phyloP scores from a whole-genome alignment of 495 filamentous ascomycete genomes.

The Neurospora sp. region DNA sequence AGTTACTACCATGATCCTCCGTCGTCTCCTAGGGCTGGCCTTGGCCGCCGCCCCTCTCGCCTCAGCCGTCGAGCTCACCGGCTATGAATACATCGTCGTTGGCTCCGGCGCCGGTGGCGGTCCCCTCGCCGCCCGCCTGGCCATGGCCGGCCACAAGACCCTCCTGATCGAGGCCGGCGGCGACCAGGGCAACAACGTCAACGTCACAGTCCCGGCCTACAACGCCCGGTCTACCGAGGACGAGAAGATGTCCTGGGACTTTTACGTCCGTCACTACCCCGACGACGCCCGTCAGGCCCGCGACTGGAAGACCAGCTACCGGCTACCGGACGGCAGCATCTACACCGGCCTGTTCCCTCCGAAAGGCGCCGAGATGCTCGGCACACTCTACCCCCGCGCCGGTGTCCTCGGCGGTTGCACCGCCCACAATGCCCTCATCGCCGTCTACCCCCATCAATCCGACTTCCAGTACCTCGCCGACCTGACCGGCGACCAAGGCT shows the following conservation, averaged over 20 bases:
- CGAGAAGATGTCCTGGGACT: slow-evolving; percentile 31
- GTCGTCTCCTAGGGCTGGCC: slow-evolving; percentile 4
- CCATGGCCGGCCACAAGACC: slow-evolving; percentile 47
- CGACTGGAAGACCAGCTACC: slow-evolving; percentile 34
- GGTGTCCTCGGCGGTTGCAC: slow-evolving; percentile 40
- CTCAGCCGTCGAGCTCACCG: slow-evolving; percentile 14
- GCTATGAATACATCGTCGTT: slow-evolving; percentile 55
- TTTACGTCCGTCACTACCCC: slow-evolving; percentile 35
- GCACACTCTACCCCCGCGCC: slow-evolving; percentile 39
- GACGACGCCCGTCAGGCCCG: slow-evolving; percentile 23
- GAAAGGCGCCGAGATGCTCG: slow-evolving; percentile 30
- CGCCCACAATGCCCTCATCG: slow-evolving; percentile 38
- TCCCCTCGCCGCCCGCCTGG: slow-evolving; percentile 49
- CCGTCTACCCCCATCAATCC: slow-evolving; percentile 28
- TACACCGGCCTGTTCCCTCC: slow-evolving; percentile 32
- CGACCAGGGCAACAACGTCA: slow-evolving; percentile 34
- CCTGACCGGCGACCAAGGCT: slow-evolving; percentile 39
- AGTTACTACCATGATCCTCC: slow-evolving; percentile 2
- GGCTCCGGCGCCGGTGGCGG: slow-evolving; percentile 56
- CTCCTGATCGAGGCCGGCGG: slow-evolving; percentile 52
- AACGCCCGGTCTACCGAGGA: slow-evolving; percentile 17
- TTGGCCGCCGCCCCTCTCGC: slow-evolving; percentile 4
- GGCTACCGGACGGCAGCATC: slow-evolving; percentile 19
- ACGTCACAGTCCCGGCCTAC: slow-evolving; percentile 17
- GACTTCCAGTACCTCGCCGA: slow-evolving; percentile 37